A percentile compares a stretch with the other conserved stretches of the same genome.
Conservation (phyloP, 768 basidiomycete species). For the Pisolithus orientalis region DNA sequence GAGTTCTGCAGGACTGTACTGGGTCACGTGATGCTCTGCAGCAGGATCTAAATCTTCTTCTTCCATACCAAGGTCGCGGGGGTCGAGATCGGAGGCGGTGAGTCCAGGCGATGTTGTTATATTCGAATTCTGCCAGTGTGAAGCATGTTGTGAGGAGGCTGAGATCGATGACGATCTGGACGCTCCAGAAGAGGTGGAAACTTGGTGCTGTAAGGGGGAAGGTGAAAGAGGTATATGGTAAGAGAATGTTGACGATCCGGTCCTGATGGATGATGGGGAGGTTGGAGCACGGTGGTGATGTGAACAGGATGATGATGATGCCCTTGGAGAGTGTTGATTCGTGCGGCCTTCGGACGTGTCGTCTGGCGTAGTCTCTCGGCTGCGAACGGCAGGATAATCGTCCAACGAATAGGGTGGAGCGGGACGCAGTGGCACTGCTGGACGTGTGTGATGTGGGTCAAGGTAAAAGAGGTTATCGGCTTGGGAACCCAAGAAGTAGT, state of each 20-base stretch:
- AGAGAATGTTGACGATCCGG: conserved; percentile 45
- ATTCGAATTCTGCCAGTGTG: conserved; percentile 24
- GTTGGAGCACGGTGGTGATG: conserved; percentile 35
- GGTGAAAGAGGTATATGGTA: conserved; percentile 57
- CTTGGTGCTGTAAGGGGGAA: conserved; percentile 59
- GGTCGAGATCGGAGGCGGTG: conserved; percentile 28
- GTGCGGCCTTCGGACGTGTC: conserved; percentile 21
- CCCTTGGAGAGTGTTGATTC: conserved; percentile 20
- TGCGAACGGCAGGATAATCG: conserved; percentile 16
- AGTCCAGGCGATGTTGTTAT: conserved; percentile 16
- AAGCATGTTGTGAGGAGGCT: conserved; percentile 24
- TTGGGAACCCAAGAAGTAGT: conserved; percentile 95
- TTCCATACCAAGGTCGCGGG: conserved; percentile 30
- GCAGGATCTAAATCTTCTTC: conserved; percentile 35
- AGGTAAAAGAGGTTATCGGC: conserved; percentile 82
- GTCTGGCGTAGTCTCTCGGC: conserved; percentile 27
- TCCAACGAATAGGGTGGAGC: conserved; percentile 28
- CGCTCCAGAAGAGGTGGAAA: conserved; percentile 38
- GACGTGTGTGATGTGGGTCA: conserved; percentile 73
- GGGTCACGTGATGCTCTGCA: conserved; percentile 60
- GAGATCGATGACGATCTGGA: conserved; percentile 22
- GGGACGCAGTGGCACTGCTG: conserved; percentile 65
- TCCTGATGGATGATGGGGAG: conserved; percentile 47
- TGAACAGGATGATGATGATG: conserved; percentile 16
- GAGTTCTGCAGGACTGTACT: conserved; percentile 69